Percentiles rank a stretch among this genome's conserved stretches.
Evolutionary conservation across 108 stramenopile species (phyloP).

Genomic region (Phaeodactylum tricornutum): DNA sequence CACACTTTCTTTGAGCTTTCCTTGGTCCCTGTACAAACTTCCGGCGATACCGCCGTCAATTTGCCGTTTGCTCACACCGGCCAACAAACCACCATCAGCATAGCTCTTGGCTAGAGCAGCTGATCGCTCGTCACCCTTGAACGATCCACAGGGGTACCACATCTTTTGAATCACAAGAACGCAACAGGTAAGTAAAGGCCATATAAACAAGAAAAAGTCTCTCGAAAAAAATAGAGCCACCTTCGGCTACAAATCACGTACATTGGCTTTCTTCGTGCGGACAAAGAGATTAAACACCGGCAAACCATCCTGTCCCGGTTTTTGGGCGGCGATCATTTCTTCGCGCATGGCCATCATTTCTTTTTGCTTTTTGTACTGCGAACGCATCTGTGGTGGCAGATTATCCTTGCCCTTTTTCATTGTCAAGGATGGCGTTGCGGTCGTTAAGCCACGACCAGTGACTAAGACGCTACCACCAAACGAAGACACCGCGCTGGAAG

Average conservation of each 20-base stretch:
- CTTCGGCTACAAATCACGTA: constrained; percentile 31
- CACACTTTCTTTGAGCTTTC: constrained; percentile 55
- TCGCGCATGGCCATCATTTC: constrained; percentile 55
- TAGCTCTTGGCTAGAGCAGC: constrained; percentile 50
- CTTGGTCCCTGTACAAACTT: constrained; percentile 39
- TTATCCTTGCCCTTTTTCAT: constrained; percentile 85
- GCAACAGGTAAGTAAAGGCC: too few relatives aligned
- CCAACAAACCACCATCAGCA: constrained; percentile 40
- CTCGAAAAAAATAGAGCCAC: neutral
- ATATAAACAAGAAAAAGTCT: neutral
- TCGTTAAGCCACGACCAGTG: constrained; percentile 3
- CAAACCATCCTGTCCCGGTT: constrained; percentile 65
- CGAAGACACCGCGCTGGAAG: constrained; percentile 4
- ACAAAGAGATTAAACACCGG: constrained; percentile 83
- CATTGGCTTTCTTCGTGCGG: constrained; percentile 57
- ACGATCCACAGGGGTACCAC: constrained; percentile 86
- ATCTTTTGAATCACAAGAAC: constrained; percentile 24
- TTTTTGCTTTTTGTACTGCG: constrained; percentile 50
- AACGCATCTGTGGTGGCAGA: constrained; percentile 67
- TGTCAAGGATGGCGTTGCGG: constrained; percentile 2
- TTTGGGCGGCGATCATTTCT: constrained; percentile 56
- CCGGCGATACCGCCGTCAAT: constrained; percentile 70
- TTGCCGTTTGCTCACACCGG: constrained; percentile 74
- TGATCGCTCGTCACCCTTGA: constrained; percentile 85
- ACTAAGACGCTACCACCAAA: constrained; percentile 19